Percentiles rank a stretch among this genome's conserved stretches.
phyloP scores from a whole-genome alignment of 108 stramenopile species.

The Cyclostephanos tholiformis region DNA sequence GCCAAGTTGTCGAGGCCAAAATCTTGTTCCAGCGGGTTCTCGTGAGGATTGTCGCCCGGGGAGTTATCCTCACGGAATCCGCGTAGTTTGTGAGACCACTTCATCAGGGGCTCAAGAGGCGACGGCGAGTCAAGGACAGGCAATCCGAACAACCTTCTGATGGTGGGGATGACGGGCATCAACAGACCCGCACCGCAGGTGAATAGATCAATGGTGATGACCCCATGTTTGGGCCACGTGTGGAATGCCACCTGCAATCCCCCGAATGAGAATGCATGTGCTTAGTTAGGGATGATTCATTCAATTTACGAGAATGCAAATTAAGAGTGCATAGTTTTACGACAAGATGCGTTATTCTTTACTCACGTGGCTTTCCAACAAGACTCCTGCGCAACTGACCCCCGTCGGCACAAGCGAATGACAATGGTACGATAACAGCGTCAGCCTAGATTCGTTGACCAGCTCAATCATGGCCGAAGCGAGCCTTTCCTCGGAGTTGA shows the following conservation, averaged over 20 bases:
- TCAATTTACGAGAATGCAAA: background rate
- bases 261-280: background rate
- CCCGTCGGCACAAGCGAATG: constrained; percentile 72
- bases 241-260: constrained; percentile 71
- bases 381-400: constrained; percentile 72
- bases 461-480: constrained; percentile 69
- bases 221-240: constrained; percentile 81
- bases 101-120: constrained; percentile 18
- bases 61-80: constrained; percentile 53
- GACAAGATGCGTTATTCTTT: too few relatives aligned
- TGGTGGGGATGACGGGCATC: constrained; percentile 61
- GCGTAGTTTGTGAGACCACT: constrained; percentile 55
- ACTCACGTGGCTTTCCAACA: constrained; percentile 63
- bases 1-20: constrained; percentile 18
- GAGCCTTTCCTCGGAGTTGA: constrained; percentile 64
- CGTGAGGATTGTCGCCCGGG: background rate
- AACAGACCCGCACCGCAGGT: constrained; percentile 57
- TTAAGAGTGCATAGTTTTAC: constrained; percentile 7
- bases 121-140: background rate
- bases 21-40: constrained; percentile 28
- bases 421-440: constrained; percentile 72
- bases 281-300: background rate
- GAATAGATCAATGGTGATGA: constrained; percentile 80
- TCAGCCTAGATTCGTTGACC: constrained; percentile 56
- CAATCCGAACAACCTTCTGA: constrained; percentile 59